These are phyloP conservation scores for Crithidia fasciculata DNA, from an alignment of 208 protist species.

Conservation along the genomic window DNA sequence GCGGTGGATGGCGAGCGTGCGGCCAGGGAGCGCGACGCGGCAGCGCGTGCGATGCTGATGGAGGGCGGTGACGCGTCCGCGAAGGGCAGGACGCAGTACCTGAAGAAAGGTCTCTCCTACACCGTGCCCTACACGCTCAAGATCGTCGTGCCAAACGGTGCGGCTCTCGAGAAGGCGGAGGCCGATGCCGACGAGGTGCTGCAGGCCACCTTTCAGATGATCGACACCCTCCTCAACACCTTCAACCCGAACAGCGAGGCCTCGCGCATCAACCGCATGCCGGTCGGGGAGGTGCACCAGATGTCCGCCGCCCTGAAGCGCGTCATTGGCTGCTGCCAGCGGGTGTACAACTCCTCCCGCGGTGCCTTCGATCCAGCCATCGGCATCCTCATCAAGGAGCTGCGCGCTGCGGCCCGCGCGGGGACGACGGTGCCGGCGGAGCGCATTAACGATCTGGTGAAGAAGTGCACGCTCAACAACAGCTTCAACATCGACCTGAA, in stretches of 20 bases:
- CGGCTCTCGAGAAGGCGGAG: slow-evolving; percentile 27
- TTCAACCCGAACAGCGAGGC: slow-evolving; percentile 75
- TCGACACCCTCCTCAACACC: slow-evolving; percentile 65
- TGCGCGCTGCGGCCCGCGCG: slow-evolving; percentile 35
- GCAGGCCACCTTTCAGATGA: slow-evolving; percentile 54
- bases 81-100: slow-evolving; percentile 34
- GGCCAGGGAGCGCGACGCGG: slow-evolving; percentile 62
- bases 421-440: slow-evolving; percentile 37
- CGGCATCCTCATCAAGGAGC: slow-evolving; percentile 34
- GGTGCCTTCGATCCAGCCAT: slow-evolving; percentile 61
- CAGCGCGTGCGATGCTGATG: slow-evolving; percentile 58
- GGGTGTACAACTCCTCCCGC: slow-evolving; percentile 56
- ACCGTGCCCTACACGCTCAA: slow-evolving; percentile 79
- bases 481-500: slow-evolving; percentile 58
- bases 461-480: slow-evolving; percentile 46
- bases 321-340: slow-evolving; percentile 54
- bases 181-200: slow-evolving; percentile 38
- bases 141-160: slow-evolving; percentile 42
- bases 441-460: slow-evolving; percentile 29
- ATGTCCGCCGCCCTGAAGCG: slow-evolving; percentile 61
- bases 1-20: slow-evolving; percentile 51
- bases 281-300: slow-evolving; percentile 50
- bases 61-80: slow-evolving; percentile 35
- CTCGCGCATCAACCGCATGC: slow-evolving; percentile 51
- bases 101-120: slow-evolving; percentile 55